These are phyloP conservation scores for Puccinia hordei DNA, from an alignment of 1,284 basidiomycete genomes.

Conservation along the genomic window DNA sequence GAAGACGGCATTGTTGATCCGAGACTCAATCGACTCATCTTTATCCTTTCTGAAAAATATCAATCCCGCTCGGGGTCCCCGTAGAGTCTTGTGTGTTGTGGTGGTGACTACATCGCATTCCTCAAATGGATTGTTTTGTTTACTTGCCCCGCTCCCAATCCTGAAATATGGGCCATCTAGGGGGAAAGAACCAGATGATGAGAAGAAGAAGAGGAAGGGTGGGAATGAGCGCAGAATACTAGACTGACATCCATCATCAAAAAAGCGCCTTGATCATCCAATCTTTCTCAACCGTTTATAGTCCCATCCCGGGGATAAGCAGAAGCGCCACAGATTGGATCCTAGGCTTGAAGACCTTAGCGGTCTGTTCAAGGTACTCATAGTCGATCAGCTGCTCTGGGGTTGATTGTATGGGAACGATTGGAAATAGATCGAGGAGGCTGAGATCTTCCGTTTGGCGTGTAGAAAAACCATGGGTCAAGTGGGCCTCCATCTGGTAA, in stretches of 20 bases:
- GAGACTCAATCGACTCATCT: constrained; percentile 83
- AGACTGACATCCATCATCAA: constrained; percentile 58
- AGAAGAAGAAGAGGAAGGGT: background rate
- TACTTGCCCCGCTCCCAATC: constrained; percentile 90
- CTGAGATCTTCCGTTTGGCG: constrained; percentile 99
- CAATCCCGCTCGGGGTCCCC: constrained; percentile 94
- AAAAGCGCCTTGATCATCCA: constrained; percentile 85
- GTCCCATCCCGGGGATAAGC: constrained; percentile 98
- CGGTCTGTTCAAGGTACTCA: constrained; percentile 76
- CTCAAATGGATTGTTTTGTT: constrained; percentile 90
- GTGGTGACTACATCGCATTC: constrained; percentile 97
- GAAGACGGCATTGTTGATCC: constrained; percentile 98
- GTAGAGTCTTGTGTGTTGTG: constrained; percentile 98
- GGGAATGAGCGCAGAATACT: constrained; percentile 17
- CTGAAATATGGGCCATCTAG: constrained; percentile 94
- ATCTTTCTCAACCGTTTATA: constrained; percentile 79
- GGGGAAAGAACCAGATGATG: background rate
- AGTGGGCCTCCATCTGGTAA: constrained; percentile 97
- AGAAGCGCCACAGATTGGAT: constrained; percentile 96
- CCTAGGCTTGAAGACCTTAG: constrained; percentile 93
- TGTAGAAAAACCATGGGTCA: constrained; percentile 98
- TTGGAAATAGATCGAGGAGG: constrained; percentile 99
- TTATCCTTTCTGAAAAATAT: constrained; percentile 99
- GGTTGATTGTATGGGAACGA: constrained; percentile 92
- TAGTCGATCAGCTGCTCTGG: constrained; percentile 90